Percentiles rank a stretch among this genome's conserved stretches.
Evolutionary conservation across 306 rosid species (phyloP).

Genomic region (Gillenia trifoliata): DNA sequence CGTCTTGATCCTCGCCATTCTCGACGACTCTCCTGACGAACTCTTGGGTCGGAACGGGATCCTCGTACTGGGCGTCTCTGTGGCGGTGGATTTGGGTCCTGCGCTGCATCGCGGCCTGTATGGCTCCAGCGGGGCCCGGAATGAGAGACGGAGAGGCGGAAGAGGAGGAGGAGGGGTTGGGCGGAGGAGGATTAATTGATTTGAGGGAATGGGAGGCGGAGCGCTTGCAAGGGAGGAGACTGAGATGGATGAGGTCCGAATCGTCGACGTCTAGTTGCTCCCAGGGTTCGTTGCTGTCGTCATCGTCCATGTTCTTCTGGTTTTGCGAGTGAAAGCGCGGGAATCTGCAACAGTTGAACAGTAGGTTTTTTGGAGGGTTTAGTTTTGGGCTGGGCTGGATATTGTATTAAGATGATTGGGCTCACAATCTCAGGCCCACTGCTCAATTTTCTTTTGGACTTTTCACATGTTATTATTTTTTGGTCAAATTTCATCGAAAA

Average conservation of each 20-base stretch:
- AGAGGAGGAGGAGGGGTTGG: neutral
- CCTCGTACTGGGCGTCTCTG: conserved; percentile 11
- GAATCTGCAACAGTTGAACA: neutral
- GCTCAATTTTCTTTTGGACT: no score
- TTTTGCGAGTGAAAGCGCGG: conserved; percentile 15
- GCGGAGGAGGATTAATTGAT: neutral
- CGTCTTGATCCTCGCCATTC: conserved; percentile 29
- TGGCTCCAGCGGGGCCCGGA: conserved; percentile 82
- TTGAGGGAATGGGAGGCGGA: conserved; percentile 13
- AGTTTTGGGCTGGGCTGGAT: neutral
- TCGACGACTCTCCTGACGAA: conserved; percentile 45
- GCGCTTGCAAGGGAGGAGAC: conserved; percentile 49
- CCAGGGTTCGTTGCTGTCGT: conserved; percentile 37
- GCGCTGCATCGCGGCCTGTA: conserved; percentile 68
- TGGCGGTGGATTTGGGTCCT: conserved; percentile 14
- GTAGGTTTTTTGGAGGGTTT: neutral
- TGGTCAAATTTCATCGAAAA: no score
- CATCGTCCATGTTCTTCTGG: neutral
- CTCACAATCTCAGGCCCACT: neutral
- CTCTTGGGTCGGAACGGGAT: conserved; percentile 63
- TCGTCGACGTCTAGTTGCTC: conserved; percentile 64
- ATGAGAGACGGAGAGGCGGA: conserved; percentile 25
- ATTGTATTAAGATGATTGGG: neutral
- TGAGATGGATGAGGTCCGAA: conserved; percentile 38
- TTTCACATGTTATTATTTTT: no score